These are phyloP conservation scores for Noccaea caerulescens DNA, from an alignment of 345 rosid genomes.

Conservation along the genomic window DNA sequence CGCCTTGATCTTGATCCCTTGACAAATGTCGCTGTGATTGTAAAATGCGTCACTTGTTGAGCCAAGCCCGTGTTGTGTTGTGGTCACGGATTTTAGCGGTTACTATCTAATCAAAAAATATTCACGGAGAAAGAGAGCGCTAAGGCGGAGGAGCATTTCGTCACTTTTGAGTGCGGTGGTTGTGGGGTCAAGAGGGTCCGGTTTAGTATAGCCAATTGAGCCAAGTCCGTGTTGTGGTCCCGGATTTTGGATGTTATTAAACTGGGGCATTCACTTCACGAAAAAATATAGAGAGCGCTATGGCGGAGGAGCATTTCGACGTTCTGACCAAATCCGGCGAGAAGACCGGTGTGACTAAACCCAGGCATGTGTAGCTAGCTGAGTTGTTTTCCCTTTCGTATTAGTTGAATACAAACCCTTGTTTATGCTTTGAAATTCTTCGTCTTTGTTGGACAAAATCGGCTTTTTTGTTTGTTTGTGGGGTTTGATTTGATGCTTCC, in stretches of 20 bases:
- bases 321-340: constrained; percentile 69
- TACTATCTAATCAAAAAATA: no score
- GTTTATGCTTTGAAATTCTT: background rate
- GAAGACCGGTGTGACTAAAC: constrained; percentile 71
- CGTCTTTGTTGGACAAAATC: constrained; percentile 5
- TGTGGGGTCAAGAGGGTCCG: background rate
- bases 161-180: no score
- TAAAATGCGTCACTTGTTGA: background rate
- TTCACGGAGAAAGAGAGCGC: constrained; percentile 1
- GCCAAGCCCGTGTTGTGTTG: background rate
- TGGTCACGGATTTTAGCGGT: background rate
- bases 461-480: background rate
- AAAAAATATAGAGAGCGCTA: constrained; percentile 9
- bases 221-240: background rate
- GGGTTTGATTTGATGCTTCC: constrained; percentile 28
- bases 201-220: constrained; percentile 4
- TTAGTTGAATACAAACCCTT: constrained; percentile 11
- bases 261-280: background rate
- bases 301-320: constrained; percentile 67
- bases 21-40: no score
- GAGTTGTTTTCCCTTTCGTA: constrained; percentile 10
- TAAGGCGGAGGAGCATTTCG: constrained; percentile 63
- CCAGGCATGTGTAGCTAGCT: constrained; percentile 56
- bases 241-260: background rate
- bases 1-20: no score